phyloP scores from a whole-genome alignment of 768 basidiomycete species.

The Inosperma sp. region DNA sequence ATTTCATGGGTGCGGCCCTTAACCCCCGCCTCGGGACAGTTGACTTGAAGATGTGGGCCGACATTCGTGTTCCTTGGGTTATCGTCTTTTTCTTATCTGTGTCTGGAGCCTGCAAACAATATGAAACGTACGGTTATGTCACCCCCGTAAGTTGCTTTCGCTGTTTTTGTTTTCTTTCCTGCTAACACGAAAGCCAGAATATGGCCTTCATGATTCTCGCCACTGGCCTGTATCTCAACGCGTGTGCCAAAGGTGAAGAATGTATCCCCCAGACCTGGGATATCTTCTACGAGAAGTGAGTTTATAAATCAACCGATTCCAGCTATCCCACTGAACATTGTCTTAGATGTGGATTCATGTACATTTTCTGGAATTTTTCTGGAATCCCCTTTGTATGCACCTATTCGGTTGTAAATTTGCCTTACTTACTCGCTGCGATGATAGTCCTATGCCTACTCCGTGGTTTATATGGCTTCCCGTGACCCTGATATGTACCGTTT shows the following conservation, averaged over 20 bases:
- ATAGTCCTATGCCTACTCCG: slow-evolving; percentile 94
- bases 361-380: slow-evolving; percentile 97
- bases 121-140: slow-evolving; percentile 86
- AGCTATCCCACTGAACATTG: slow-evolving; percentile 5
- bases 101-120: slow-evolving; percentile 93
- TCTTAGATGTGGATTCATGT: slow-evolving; percentile 87
- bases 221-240: slow-evolving; percentile 95
- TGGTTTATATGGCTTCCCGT: slow-evolving; percentile 96
- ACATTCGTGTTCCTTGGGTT: slow-evolving; percentile 96
- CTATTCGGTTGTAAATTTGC: background rate
- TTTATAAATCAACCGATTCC: background rate
- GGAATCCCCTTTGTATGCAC: slow-evolving; percentile 82
- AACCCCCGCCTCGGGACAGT: slow-evolving; percentile 93
- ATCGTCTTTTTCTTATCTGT: slow-evolving; percentile 93
- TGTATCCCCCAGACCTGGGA: slow-evolving; percentile 98
- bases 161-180: no score
- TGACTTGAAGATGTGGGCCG: slow-evolving; percentile 98
- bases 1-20: slow-evolving; percentile 93
- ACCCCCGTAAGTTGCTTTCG: slow-evolving; percentile 60
- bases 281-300: slow-evolving; percentile 95
- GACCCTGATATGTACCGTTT: slow-evolving; percentile 85
- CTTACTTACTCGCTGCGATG: slow-evolving; percentile 7
- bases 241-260: slow-evolving; percentile 92
- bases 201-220: slow-evolving; percentile 96
- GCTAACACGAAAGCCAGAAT: slow-evolving; percentile 55